Percentiles rank a stretch among this genome's conserved stretches.
Conservation (phyloP, 441 rosid species). For the Manihot esculenta region DNA sequence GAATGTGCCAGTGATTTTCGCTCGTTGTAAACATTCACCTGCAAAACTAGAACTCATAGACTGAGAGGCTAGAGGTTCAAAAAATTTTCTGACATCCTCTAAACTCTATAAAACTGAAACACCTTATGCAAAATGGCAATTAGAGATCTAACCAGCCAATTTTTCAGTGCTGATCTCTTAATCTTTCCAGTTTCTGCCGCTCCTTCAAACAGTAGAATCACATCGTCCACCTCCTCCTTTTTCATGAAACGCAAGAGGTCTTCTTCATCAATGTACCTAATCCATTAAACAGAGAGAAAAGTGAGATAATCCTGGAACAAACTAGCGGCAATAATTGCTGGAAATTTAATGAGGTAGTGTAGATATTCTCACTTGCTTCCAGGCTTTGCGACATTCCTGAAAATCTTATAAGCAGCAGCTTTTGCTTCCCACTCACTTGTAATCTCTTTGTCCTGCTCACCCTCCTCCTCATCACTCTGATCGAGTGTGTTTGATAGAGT, state of each 20-base stretch:
- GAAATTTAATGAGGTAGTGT: neutral
- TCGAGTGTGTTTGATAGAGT: slow-evolving; percentile 39
- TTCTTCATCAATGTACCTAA: slow-evolving; percentile 68
- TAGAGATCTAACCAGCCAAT: slow-evolving; percentile 72
- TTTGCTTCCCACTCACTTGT: slow-evolving; percentile 64
- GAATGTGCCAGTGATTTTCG: slow-evolving; percentile 56
- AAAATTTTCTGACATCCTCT: neutral
- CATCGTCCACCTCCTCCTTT: slow-evolving; percentile 71
- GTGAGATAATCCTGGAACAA: neutral
- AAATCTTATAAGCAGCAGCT: slow-evolving; percentile 56
- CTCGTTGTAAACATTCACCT: slow-evolving; percentile 56
- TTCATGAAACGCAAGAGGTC: slow-evolving; percentile 77
- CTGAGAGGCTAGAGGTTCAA: neutral
- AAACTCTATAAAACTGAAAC: no score
- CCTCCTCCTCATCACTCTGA: slow-evolving; percentile 42
- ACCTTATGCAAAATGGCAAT: no score
- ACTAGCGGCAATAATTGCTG: neutral
- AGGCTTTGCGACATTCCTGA: slow-evolving; percentile 56
- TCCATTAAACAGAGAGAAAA: slow-evolving; percentile 3
- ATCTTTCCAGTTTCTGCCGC: slow-evolving; percentile 48
- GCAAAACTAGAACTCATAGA: slow-evolving; percentile 16
- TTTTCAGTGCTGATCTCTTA: slow-evolving; percentile 49
- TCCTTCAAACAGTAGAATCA: slow-evolving; percentile 64
- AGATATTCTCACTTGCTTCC: slow-evolving; percentile 44
- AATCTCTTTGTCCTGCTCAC: slow-evolving; percentile 44